Percentiles rank a stretch among this genome's conserved stretches.
phyloP scores from a whole-genome alignment of 2,329 filamentous ascomycete genomes.

The Alternaria sp. region DNA sequence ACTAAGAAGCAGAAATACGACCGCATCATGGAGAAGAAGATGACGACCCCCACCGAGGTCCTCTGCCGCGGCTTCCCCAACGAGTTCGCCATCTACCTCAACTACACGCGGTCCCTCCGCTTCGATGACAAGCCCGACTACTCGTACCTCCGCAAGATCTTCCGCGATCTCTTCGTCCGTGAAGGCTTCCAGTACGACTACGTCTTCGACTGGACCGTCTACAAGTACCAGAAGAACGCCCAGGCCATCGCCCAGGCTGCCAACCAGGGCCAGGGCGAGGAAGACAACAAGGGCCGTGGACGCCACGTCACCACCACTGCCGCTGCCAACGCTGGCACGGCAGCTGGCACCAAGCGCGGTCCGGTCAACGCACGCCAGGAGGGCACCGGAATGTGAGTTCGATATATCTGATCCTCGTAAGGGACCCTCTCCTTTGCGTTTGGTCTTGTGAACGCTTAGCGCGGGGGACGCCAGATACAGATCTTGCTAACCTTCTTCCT shows the following conservation, averaged over 20 bases:
- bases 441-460: slow-evolving; percentile 80
- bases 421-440: slow-evolving; percentile 86
- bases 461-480: slow-evolving; percentile 65
- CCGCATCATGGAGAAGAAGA: slow-evolving; percentile 99
- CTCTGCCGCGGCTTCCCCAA: slow-evolving; percentile 99
- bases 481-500: slow-evolving; percentile 57
- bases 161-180: slow-evolving; percentile 98
- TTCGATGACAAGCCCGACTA: slow-evolving; percentile 99
- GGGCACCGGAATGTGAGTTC: slow-evolving; percentile 97
- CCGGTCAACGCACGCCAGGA: slow-evolving; percentile 82
- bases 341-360: slow-evolving; percentile 71
- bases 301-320: slow-evolving; percentile 66
- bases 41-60: slow-evolving; percentile 98
- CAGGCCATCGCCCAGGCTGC: slow-evolving; percentile 89
- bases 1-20: slow-evolving; percentile 99
- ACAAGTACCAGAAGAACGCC: slow-evolving; percentile 99
- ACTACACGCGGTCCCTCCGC: slow-evolving; percentile 97
- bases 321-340: slow-evolving; percentile 69
- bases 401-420: slow-evolving; percentile 81
- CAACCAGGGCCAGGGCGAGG: slow-evolving; percentile 69
- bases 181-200: slow-evolving; percentile 99
- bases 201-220: slow-evolving; percentile 99
- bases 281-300: slow-evolving; percentile 77
- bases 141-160: slow-evolving; percentile 99
- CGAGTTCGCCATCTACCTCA: slow-evolving; percentile 99